Conservation (phyloP, 129 eudicot genomes). For the Daucus carota region DNA sequence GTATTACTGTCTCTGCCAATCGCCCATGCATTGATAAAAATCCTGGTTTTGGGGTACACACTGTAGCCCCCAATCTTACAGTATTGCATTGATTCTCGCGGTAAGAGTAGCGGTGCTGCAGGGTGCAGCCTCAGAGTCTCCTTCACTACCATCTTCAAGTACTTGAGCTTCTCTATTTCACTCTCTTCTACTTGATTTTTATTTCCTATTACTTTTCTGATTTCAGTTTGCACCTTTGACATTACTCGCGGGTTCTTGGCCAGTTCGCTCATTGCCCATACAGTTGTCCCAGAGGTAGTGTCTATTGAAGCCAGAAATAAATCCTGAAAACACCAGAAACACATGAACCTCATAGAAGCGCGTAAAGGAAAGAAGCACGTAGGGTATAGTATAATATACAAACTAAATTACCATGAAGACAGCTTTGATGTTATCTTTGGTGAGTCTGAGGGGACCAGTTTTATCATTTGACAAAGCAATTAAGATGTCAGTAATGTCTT, state of each 20-base stretch:
- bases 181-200: slow-evolving; percentile 3
- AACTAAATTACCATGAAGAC: slow-evolving; percentile 16
- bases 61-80: slow-evolving; percentile 22
- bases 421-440: slow-evolving; percentile 27
- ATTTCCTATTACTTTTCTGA: slow-evolving; percentile 20
- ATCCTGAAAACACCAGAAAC: slow-evolving; percentile 18
- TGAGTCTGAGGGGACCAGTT: background rate
- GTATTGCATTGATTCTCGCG: slow-evolving; percentile 22
- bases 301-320: slow-evolving; percentile 24
- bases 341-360: too few species aligned
- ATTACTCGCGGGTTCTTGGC: slow-evolving; percentile 25
- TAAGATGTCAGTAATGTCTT: slow-evolving; percentile 25
- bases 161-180: slow-evolving; percentile 18
- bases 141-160: slow-evolving; percentile 34
- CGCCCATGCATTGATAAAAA: slow-evolving; percentile 29
- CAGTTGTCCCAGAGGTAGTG: slow-evolving; percentile 15
- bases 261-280: slow-evolving; percentile 45
- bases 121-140: slow-evolving; percentile 40
- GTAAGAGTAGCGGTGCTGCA: slow-evolving; percentile 22
- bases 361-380: too few species aligned
- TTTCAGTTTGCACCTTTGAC: slow-evolving; percentile 32
- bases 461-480: slow-evolving; percentile 13
- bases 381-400: too few species aligned
- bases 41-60: slow-evolving; percentile 18
- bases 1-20: slow-evolving; percentile 26